Conservation (phyloP, 768 basidiomycete genomes). For the Hortiboletus campestris region DNA sequence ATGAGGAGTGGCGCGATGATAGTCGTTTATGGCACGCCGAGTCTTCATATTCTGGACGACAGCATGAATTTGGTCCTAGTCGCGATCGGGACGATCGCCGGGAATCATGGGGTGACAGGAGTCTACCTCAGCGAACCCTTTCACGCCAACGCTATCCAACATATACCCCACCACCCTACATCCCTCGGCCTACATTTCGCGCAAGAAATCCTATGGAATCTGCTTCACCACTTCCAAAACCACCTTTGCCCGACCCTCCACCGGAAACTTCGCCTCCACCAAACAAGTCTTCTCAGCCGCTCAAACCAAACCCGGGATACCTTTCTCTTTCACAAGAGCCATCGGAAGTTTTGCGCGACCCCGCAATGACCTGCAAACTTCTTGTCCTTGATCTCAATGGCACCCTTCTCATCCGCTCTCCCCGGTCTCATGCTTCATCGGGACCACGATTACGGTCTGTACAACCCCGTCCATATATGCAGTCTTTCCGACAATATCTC, state of each 20-base stretch:
- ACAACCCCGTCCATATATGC: conserved; percentile 66
- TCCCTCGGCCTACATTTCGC: conserved; percentile 6
- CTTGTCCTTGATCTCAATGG: conserved; percentile 70
- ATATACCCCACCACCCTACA: conserved; percentile 5
- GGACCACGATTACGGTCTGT: conserved; percentile 35
- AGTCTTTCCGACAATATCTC: conserved; percentile 58
- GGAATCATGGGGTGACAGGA: conserved; percentile 6
- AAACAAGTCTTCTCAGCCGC: not conserved
- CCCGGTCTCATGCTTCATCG: conserved; percentile 19
- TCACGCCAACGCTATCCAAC: conserved; percentile 12
- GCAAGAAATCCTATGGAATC: conserved; percentile 6
- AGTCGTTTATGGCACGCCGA: conserved; percentile 8
- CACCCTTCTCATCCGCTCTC: conserved; percentile 61
- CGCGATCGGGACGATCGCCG: conserved; percentile 2
- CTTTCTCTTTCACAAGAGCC: conserved; percentile 31
- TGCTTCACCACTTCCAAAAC: not conserved
- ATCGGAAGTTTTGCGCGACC: conserved; percentile 28
- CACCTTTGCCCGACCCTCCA: not conserved
- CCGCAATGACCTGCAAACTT: conserved; percentile 50
- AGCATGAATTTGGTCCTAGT: conserved; percentile 1
- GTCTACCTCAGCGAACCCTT: not conserved
- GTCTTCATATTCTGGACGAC: conserved; percentile 10
- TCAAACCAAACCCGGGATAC: conserved; percentile 36
- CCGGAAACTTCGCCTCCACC: conserved; percentile 4
- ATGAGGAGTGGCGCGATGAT: conserved; percentile 13